phyloP scores from a whole-genome alignment of 352 stramenopile species.

The Globisporangium nagaii region DNA sequence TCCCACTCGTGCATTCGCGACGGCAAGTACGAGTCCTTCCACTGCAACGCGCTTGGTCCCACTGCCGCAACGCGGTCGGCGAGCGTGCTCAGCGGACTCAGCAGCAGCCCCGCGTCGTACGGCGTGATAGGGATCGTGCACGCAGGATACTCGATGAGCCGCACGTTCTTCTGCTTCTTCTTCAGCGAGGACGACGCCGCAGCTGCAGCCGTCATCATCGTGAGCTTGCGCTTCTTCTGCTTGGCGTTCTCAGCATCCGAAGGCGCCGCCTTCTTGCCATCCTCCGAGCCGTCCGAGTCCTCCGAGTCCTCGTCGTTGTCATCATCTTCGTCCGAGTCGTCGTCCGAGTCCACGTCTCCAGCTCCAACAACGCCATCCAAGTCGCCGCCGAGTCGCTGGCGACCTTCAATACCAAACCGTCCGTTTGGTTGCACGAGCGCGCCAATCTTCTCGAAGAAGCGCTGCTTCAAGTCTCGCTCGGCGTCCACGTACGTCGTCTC shows the following conservation, averaged over 20 bases:
- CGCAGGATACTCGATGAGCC: slow-evolving; percentile 66
- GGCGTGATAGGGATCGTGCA: slow-evolving; percentile 56
- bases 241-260: slow-evolving; percentile 3
- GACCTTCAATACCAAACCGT: slow-evolving; percentile 20
- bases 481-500: slow-evolving; percentile 47
- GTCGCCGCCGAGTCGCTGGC: slow-evolving; percentile 14
- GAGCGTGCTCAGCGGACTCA: slow-evolving; percentile 69
- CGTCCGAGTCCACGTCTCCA: slow-evolving; percentile 28
- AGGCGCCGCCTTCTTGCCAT: background rate
- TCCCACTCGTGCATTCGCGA: slow-evolving; percentile 76
- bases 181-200: slow-evolving; percentile 7
- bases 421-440: slow-evolving; percentile 49
- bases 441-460: slow-evolving; percentile 69
- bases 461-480: slow-evolving; percentile 50
- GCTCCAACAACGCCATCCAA: slow-evolving; percentile 9
- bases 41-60: slow-evolving; percentile 60
- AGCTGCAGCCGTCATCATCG: slow-evolving; percentile 33
- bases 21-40: slow-evolving; percentile 63
- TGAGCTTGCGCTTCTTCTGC: slow-evolving; percentile 59
- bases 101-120: slow-evolving; percentile 54
- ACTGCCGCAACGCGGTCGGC: slow-evolving; percentile 63
- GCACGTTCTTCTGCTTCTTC: slow-evolving; percentile 43
- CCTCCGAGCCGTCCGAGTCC: slow-evolving; percentile 1
- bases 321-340: slow-evolving; percentile 28
- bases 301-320: slow-evolving; percentile 23